Evolutionary conservation across 2,329 filamentous ascomycete genomes (phyloP), one percentile per base, ranked within the genome.

Genomic region (Plenodomus biglobosus): DNA sequence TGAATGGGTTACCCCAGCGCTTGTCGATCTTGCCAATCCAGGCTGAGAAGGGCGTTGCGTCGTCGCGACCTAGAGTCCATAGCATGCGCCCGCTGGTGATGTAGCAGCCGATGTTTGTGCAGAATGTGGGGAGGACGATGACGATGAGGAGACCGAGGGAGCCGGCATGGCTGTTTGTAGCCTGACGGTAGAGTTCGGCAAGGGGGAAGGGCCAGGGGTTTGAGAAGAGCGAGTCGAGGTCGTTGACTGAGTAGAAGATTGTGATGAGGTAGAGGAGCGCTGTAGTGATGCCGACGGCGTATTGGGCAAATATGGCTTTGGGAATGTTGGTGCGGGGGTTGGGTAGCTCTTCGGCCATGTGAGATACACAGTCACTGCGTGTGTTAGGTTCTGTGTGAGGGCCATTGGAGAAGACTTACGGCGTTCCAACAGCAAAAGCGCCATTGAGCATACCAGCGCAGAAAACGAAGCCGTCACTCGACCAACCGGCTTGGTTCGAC

Each of bases 391-490:
- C 11, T 15, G n/a, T 21, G 11, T 11, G 36, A 17, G 5, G 4
- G 18, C 8, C 15, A 2, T 15, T 1, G 18, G 16, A 18, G 16
- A 10, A 35, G 7, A 59, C 65, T 53, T 56, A 68, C 10, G 84
- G 81, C 1, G 82, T 81, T 6, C 85, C 86, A 10, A 88, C 81
- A 38, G 82, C 80, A 63, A 83, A 89, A 2, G 85, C 85, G 10
- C 85, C 86, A 58, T 89, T 89, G 19, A 87, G 74, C 66, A 87
- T 85, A 16, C 85, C 84, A 0, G 81, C 73, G 20, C 86, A 71
- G 53, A 87, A 87, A 2, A 83, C 83, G n/a, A 87, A 80, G 15
- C 83, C 83, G 38, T 81, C 74, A 43, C 73, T 78, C 1, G 54
- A 56, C 55, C 73, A 79, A 1, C 77, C 76, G 0, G 76, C 75